These are phyloP conservation scores for Antrodiella citrinella DNA, from an alignment of 768 basidiomycete genomes.

Conservation along the genomic window DNA sequence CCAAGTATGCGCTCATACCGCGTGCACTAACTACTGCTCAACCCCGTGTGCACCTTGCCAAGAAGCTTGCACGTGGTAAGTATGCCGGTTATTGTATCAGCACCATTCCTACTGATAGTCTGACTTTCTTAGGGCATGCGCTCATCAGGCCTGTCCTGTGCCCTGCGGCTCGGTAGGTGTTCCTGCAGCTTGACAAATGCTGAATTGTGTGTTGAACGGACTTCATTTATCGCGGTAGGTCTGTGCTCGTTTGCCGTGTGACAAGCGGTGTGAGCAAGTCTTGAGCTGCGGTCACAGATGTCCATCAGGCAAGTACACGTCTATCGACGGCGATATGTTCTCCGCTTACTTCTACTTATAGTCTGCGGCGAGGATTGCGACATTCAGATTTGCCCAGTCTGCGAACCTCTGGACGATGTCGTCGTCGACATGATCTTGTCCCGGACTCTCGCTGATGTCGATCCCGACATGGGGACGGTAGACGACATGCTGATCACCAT, in stretches of 20 bases:
- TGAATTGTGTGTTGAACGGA: not conserved
- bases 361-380: constrained; percentile 63
- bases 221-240: no score
- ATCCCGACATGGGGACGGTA: constrained; percentile 27
- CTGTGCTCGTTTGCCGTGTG: constrained; percentile 59
- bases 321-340: no score
- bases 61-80: constrained; percentile 45
- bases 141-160: constrained; percentile 47
- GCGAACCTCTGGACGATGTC: constrained; percentile 32
- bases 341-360: no score
- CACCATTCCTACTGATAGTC: not conserved
- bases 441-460: constrained; percentile 41
- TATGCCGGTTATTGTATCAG: not conserved
- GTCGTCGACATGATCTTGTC: constrained; percentile 57
- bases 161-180: constrained; percentile 60
- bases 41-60: constrained; percentile 54
- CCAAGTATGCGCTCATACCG: constrained; percentile 46
- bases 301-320: constrained; percentile 47
- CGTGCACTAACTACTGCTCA: constrained; percentile 41
- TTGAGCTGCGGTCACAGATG: constrained; percentile 58
- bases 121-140: constrained; percentile 34
- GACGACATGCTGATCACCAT: constrained; percentile 55
- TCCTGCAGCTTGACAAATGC: not conserved
- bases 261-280: constrained; percentile 38
- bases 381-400: constrained; percentile 45